Evolutionary conservation across 805 yeast genomes (phyloP), one percentile per base, ranked within the genome.

Genomic region (Yarrowia bubula): DNA sequence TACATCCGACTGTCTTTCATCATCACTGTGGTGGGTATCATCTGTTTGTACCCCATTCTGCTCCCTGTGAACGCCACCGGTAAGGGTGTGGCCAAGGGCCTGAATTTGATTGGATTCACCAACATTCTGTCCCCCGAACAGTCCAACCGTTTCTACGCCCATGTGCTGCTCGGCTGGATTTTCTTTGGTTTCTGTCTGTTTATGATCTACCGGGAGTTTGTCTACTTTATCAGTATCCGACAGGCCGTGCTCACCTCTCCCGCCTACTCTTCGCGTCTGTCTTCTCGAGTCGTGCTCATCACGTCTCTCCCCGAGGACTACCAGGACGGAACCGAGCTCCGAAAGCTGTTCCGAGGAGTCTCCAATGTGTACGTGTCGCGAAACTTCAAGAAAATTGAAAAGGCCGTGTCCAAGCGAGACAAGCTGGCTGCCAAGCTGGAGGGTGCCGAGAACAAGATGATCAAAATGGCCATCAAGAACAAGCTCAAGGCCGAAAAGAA

Each of bases 201-300:
- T 73, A 80, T 90, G 57, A 80, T 93, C 61, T 92, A 90, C 77
- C 81, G 98, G 67, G 99, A 93, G 75, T 78, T 92, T 70, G 83
- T 83, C 67, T 90, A 86, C 75, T 93, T 86, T 77, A 83, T 86
- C 66, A 86, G 95, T 3, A 77, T 90, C 70, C 84, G 96, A 70
- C 85, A 85, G 71, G 92, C 92, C 9, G 89, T 86, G 1, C 78
- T 91, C 65, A 82, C 97, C 1, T 84, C 96, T 9, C 96, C 97
- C 17, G 82, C 85, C 67, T 90, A 90, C 74, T 89, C 96, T 46
- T 81, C 82, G 66, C 86, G 85, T 70, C 75, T 89, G 41, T 83
- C 93, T 14, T 87, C 93, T 11, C 85, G 96, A 74, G 88, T 93
- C 1, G 90, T 93, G 1, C 79, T 93, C 60, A 86, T 92, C 75